These are phyloP conservation scores for Pistacia vera DNA, from an alignment of 345 rosid species.

Conservation along the genomic window DNA sequence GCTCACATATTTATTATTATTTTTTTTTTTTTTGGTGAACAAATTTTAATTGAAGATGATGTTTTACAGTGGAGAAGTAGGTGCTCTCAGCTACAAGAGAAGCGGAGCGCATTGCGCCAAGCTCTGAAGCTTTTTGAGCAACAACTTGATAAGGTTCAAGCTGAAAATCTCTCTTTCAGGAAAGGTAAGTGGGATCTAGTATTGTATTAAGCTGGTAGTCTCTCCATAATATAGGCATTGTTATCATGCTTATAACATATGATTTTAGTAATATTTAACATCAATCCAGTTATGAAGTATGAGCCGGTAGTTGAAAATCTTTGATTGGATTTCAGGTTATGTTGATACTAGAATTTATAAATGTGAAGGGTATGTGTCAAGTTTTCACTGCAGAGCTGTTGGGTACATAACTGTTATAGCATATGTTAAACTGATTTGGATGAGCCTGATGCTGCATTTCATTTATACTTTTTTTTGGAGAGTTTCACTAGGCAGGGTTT, in stretches of 20 bases:
- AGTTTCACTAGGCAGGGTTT: neutral
- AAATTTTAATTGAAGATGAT: neutral
- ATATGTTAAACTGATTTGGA: neutral
- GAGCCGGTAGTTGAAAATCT: neutral
- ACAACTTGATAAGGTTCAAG: conserved; percentile 34
- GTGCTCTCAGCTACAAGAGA: conserved; percentile 45
- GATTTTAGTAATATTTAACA: no score
- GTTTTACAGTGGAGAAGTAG: conserved; percentile 60
- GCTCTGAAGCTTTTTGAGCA: conserved; percentile 43
- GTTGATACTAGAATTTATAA: neutral
- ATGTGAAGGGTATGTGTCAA: neutral
- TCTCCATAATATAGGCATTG: no score
- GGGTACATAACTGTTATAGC: neutral
- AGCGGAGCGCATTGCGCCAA: conserved; percentile 50
- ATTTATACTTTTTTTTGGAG: neutral
- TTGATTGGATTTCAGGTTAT: neutral
- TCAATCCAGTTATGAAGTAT: no score
- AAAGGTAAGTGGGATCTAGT: conserved; percentile 43
- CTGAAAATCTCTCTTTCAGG: conserved; percentile 45
- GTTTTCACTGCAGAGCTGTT: neutral
- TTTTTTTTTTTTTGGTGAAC: neutral
- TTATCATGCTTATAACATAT: no score
- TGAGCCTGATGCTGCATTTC: neutral
- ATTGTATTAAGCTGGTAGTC: neutral
- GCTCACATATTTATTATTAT: neutral